Conservation (phyloP, 148 eudicot genomes). For the Arctostaphylos glauca region DNA sequence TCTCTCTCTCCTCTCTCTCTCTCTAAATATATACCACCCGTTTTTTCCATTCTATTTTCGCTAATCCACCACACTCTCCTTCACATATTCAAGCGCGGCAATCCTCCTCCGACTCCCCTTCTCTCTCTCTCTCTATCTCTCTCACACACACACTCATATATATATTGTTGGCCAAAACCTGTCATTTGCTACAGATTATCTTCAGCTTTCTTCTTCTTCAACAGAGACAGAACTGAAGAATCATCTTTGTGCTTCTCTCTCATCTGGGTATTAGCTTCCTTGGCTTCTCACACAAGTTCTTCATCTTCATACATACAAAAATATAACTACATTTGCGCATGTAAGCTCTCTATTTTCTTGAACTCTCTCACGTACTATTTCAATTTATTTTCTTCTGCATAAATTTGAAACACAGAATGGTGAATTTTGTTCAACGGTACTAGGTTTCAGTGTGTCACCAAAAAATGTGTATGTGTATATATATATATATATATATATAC, state of each 20-base stretch:
- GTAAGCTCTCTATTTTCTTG: not conserved
- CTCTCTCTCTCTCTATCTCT: not conserved
- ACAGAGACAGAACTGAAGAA: not conserved
- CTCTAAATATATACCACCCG: too few relatives aligned
- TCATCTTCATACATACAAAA: not conserved
- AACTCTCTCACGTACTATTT: not conserved
- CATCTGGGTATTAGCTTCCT: not conserved
- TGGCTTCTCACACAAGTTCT: not conserved
- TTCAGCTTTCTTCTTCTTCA: not conserved
- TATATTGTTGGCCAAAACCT: too few relatives aligned
- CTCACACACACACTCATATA: too few relatives aligned
- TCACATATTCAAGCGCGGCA: not conserved
- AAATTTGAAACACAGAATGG: not conserved
- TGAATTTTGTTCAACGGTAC: too few relatives aligned
- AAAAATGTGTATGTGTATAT: too few relatives aligned
- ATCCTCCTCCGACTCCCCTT: too few relatives aligned
- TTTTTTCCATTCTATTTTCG: too few relatives aligned
- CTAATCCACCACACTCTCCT: not conserved
- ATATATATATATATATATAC: too few relatives aligned
- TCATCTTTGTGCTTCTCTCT: not conserved
- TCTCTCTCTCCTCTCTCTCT: too few relatives aligned
- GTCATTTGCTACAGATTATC: not conserved
- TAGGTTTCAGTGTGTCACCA: too few relatives aligned
- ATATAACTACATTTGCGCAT: not conserved
- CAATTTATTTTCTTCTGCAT: not conserved